Evolutionary conservation across 495 filamentous ascomycete species (phyloP).

Genomic region (Xylaria venustula): DNA sequence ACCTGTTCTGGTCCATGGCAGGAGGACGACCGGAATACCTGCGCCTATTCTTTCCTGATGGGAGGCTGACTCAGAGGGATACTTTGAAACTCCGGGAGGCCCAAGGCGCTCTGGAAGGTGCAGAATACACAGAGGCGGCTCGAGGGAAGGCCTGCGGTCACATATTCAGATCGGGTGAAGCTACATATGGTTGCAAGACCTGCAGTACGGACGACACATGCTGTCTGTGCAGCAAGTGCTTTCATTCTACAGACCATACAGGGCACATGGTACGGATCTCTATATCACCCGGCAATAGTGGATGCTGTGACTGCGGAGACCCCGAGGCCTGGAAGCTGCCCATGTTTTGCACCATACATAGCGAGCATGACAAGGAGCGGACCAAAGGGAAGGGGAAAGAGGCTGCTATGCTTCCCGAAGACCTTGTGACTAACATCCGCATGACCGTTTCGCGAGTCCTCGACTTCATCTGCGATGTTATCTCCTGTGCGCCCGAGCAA

Average conservation of each 20-base stretch:
- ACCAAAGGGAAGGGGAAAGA: slow-evolving; percentile 67
- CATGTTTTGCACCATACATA: slow-evolving; percentile 92
- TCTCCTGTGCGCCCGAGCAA: slow-evolving; percentile 96
- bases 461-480: slow-evolving; percentile 95
- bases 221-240: slow-evolving; percentile 85
- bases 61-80: slow-evolving; percentile 53
- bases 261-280: slow-evolving; percentile 85
- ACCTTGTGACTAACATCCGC: slow-evolving; percentile 69
- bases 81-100: slow-evolving; percentile 75
- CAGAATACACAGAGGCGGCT: slow-evolving; percentile 90
- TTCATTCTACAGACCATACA: slow-evolving; percentile 93
- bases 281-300: slow-evolving; percentile 83
- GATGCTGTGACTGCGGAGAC: slow-evolving; percentile 97
- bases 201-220: slow-evolving; percentile 87
- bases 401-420: slow-evolving; percentile 60
- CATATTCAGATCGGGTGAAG: slow-evolving; percentile 90
- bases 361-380: slow-evolving; percentile 51
- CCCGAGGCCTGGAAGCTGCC: slow-evolving; percentile 87
- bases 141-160: slow-evolving; percentile 95
- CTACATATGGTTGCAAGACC: slow-evolving; percentile 89
- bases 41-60: slow-evolving; percentile 74
- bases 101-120: slow-evolving; percentile 88
- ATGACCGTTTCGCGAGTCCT: slow-evolving; percentile 81
- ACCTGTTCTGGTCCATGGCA: slow-evolving; percentile 83
- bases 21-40: slow-evolving; percentile 70